A percentile compares a stretch with the other conserved stretches of the same genome.
Conservation (phyloP, 306 rosid genomes). For the Delonix regia region DNA sequence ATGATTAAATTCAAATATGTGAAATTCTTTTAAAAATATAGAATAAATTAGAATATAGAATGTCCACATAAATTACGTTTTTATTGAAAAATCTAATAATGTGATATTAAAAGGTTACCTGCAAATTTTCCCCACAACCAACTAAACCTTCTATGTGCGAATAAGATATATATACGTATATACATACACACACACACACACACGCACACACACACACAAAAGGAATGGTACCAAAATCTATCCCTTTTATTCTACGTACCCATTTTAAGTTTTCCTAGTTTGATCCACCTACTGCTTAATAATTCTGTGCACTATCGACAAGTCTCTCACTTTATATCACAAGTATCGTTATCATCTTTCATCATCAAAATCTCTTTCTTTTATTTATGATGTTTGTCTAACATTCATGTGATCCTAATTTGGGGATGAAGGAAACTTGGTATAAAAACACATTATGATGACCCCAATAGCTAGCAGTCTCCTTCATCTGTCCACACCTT, state of each 20-base stretch:
- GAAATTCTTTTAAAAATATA: no score
- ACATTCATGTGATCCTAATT: conserved; percentile 46
- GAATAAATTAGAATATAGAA: no score
- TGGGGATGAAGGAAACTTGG: conserved; percentile 56
- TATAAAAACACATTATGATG: conserved; percentile 46
- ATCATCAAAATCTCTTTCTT: not conserved
- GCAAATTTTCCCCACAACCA: no score
- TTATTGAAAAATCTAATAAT: no score
- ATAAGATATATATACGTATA: not conserved
- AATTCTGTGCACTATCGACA: not conserved
- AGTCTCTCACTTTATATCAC: not conserved
- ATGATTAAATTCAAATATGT: no score
- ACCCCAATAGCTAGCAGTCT: conserved; percentile 43
- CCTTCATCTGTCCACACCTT: conserved; percentile 47
- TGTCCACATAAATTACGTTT: no score
- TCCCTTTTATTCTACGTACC: not conserved
- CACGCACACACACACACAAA: no score
- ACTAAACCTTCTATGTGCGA: no score
- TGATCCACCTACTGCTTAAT: conserved; percentile 4
- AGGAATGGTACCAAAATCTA: not conserved
- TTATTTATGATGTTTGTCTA: not conserved
- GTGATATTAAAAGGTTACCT: no score
- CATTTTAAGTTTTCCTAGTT: conserved; percentile 4
- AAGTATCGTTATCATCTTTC: not conserved
- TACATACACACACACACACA: not conserved